A percentile compares a stretch with the other conserved stretches of the same genome.
phyloP scores from a whole-genome alignment of 2,329 filamentous ascomycete genomes.

The Fusarium paranaense region DNA sequence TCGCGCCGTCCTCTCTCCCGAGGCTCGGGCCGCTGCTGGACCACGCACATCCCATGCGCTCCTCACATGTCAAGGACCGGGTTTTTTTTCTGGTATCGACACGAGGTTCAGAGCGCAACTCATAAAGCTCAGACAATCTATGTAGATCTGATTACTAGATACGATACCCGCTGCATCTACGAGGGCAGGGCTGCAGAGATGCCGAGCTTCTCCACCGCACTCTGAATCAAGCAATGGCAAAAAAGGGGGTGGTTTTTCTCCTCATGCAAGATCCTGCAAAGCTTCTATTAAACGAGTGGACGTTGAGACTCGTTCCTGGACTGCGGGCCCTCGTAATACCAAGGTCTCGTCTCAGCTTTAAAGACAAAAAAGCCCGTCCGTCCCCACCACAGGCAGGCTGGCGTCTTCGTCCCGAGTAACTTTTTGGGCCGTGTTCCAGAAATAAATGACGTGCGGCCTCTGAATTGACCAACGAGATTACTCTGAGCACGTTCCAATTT shows the following conservation, averaged over 20 bases:
- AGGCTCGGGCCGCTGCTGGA: conserved; percentile 12
- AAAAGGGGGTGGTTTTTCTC: not conserved
- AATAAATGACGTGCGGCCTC: not conserved
- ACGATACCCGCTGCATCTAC: not conserved
- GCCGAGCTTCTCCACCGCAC: not conserved
- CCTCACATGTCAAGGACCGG: not conserved
- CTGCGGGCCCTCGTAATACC: not conserved
- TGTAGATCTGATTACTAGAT: not conserved
- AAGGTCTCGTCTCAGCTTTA: not conserved
- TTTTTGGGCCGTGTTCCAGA: not conserved
- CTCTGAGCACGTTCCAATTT: not conserved
- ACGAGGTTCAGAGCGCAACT: not conserved
- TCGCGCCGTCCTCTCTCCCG: not conserved
- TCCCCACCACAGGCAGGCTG: not conserved
- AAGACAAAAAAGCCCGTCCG: not conserved
- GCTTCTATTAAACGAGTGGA: not conserved
- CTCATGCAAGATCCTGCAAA: not conserved
- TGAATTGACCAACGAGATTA: not conserved
- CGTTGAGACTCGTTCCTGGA: not conserved
- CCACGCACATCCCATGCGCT: not conserved
- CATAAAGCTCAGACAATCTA: not conserved
- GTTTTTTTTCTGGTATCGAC: not conserved
- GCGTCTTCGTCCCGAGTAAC: not conserved
- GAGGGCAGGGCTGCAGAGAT: not conserved
- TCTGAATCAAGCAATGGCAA: not conserved